Evolutionary conservation across 2,329 filamentous ascomycete genomes (phyloP), one percentile per base, ranked within the genome.

Genomic region (Pleomassaria siparia): DNA sequence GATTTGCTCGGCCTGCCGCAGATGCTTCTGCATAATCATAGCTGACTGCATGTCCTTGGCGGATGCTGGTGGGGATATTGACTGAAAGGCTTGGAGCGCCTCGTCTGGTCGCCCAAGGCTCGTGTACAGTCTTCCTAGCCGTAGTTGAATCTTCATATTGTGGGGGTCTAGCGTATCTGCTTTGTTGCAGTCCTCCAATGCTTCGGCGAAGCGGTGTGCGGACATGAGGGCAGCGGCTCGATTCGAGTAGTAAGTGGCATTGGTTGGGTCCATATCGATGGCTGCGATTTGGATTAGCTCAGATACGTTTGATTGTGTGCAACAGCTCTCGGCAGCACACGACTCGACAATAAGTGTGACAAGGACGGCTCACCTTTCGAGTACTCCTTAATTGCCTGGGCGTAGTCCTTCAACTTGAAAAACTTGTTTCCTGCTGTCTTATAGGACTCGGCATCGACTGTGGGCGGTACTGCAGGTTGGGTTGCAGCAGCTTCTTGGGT

Each of bases 381-480:
- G 72, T 97, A 99, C 72, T 96, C 90, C 59, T 88, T 82, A 69
- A 97, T 91, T 20, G 94, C 92, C 67, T 88, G 87, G 51, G 80
- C 76, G 71, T 92, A 99, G 65, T 96, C 89, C 69, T 87, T 89
- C 55, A 91, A 89, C 77, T 96, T 97, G 82, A 96, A 99, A 67
- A 89, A 92, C 66, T 94, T 94, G 76, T 99, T 99, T 49, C 94
- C 94, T 2, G 89, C 84, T 60, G 88, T 83, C 79, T 99, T 99
- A 81, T 87, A 96, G 11, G 84, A 80, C 74, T 99, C 94, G 21
- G 92, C 90, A 67, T 96, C 89, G 44, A 92, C 88, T 33, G 75
- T 72, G n/a, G 70, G 70, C 39, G 70, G 65, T 48, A 71, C 66
- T 13, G 64, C 66, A 11, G 74, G 67, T 46, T 70, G 70, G 3